These are phyloP conservation scores for Pythium pyrilobum DNA, from an alignment of 352 stramenopile genomes.

Conservation along the genomic window DNA sequence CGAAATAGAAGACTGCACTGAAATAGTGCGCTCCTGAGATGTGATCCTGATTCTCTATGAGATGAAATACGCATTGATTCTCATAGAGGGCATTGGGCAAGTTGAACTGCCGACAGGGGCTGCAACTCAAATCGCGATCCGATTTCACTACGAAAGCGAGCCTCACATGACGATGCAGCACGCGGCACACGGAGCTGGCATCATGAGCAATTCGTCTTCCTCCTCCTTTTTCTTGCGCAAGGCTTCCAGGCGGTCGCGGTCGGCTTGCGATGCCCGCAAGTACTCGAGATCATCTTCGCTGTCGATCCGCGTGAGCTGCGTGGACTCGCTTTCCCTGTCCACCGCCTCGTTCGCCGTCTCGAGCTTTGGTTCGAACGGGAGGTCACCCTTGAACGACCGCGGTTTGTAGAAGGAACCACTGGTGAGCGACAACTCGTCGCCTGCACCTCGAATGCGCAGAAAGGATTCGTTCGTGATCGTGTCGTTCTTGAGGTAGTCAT, in stretches of 20 bases:
- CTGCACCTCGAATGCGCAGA: slow-evolving; percentile 39
- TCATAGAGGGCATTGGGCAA: no score
- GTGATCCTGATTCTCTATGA: no score
- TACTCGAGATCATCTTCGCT: slow-evolving; percentile 45
- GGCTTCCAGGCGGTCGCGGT: slow-evolving; percentile 21
- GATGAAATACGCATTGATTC: neutral
- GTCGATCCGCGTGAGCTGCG: slow-evolving; percentile 10
- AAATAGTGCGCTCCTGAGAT: slow-evolving; percentile 13
- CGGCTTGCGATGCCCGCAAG: slow-evolving; percentile 39
- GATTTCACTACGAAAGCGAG: no score
- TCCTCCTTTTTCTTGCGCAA: slow-evolving; percentile 20
- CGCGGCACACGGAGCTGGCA: slow-evolving; percentile 38
- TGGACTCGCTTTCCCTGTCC: neutral
- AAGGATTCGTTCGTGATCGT: slow-evolving; percentile 74
- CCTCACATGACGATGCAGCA: slow-evolving; percentile 56
- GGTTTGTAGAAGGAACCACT: slow-evolving; percentile 17
- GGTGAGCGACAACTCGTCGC: slow-evolving; percentile 22
- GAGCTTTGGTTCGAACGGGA: slow-evolving; percentile 26
- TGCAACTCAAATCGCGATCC: no score
- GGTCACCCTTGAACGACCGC: slow-evolving; percentile 58
- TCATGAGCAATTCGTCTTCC: slow-evolving; percentile 17
- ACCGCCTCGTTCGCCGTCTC: slow-evolving; percentile 10
- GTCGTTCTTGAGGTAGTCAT: slow-evolving; percentile 63
- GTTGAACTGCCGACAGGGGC: no score
- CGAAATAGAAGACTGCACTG: slow-evolving; percentile 2